Conservation (phyloP, 805 yeast genomes). For the Saccharomycodes ludwigii region DNA sequence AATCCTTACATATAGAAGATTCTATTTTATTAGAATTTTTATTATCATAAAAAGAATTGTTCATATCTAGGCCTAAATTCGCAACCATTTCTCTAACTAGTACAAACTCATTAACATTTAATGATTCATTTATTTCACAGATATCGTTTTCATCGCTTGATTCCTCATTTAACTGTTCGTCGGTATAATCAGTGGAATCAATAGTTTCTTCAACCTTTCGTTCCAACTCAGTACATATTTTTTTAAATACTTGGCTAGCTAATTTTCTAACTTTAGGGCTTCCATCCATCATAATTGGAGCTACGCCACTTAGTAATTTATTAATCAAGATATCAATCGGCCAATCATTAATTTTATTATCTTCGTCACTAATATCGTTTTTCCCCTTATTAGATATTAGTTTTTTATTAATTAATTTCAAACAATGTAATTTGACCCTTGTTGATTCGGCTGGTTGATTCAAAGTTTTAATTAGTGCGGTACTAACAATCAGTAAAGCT, state of each 20-base stretch:
- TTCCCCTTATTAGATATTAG: conserved; percentile 1
- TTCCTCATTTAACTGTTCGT: no score
- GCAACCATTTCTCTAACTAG: no score
- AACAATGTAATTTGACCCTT: no score
- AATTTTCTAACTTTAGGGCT: conserved; percentile 57
- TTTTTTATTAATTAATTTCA: no score
- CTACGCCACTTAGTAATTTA: conserved; percentile 71
- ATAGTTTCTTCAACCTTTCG: conserved; percentile 25
- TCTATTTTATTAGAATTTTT: no score
- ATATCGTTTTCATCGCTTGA: conserved; percentile 10
- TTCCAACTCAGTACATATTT: conserved; percentile 44
- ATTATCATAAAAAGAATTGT: conserved; percentile 1
- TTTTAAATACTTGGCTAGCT: conserved; percentile 56
- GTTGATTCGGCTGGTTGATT: no score
- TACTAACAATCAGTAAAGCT: no score
- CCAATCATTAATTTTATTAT: conserved; percentile 3
- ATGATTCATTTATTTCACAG: conserved; percentile 10
- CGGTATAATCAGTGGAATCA: conserved; percentile 20
- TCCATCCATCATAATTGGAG: conserved; percentile 71
- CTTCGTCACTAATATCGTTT: conserved; percentile 2
- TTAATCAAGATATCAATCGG: conserved; percentile 20
- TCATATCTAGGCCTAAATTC: no score
- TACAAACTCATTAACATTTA: not conserved
- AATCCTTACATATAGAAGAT: no score
- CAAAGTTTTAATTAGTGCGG: no score